A percentile compares a stretch with the other conserved stretches of the same genome.
Conservation (phyloP, 495 filamentous ascomycete genomes). For the Bacidia rubella region DNA sequence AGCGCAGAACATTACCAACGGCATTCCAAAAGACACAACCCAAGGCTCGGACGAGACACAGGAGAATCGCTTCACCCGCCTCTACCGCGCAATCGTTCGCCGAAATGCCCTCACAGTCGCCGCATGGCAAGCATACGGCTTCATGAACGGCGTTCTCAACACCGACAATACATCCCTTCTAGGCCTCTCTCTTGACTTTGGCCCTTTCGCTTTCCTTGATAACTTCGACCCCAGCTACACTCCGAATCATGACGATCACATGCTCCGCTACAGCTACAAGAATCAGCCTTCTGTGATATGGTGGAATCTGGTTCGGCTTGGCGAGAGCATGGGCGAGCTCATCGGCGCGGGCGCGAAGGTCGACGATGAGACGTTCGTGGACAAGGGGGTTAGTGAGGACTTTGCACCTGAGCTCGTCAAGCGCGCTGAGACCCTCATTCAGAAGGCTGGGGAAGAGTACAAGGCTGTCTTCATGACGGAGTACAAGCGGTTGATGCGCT, state of each 20-base stretch:
- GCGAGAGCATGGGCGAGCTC: conserved; percentile 80
- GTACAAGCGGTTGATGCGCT: conserved; percentile 71
- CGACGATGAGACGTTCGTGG: conserved; percentile 55
- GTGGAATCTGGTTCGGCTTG: conserved; percentile 94
- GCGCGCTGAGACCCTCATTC: conserved; percentile 72
- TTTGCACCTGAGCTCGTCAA: conserved; percentile 53
- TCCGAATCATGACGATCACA: conserved; percentile 88
- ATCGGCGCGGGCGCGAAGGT: conserved; percentile 56
- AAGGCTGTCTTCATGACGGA: conserved; percentile 71
- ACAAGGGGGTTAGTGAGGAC: conserved; percentile 55
- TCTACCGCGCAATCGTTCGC: conserved; percentile 78
- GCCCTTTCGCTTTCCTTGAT: conserved; percentile 93
- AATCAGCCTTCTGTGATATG: conserved; percentile 95
- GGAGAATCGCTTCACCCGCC: conserved; percentile 73
- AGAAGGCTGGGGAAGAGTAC: conserved; percentile 66
- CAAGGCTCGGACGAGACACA: conserved; percentile 50
- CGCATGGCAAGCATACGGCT: conserved; percentile 91
- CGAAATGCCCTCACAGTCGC: conserved; percentile 84
- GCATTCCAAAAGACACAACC: conserved; percentile 39
- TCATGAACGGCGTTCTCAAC: conserved; percentile 95
- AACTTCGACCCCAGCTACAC: conserved; percentile 91
- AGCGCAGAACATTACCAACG: conserved; percentile 30
- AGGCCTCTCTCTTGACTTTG: conserved; percentile 83
- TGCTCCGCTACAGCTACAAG: conserved; percentile 75
- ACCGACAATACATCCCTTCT: conserved; percentile 92